Evolutionary conservation across 371 early-diverging fungal species (phyloP).

Genomic region (Haplosporangium sp.): DNA sequence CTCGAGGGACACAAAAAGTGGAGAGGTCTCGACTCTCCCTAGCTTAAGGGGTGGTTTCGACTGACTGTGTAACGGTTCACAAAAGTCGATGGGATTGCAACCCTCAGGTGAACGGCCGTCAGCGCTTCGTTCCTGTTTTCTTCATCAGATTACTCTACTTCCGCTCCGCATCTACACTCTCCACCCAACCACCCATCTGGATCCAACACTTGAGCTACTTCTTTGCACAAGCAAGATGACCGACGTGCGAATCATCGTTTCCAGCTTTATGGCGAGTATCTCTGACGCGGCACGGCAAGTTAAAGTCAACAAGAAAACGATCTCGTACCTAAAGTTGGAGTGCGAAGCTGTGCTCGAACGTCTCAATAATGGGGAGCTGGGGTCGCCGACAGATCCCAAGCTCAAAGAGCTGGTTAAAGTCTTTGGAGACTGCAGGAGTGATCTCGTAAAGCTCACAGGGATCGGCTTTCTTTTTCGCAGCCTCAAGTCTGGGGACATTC

Average conservation of each 20-base stretch:
- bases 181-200: neutral
- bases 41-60: conserved; percentile 8
- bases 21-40: neutral
- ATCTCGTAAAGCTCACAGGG: conserved; percentile 16
- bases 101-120: no score
- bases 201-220: neutral
- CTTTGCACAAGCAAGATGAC: conserved; percentile 10
- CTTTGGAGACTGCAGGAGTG: conserved; percentile 8
- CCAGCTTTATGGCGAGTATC: conserved; percentile 10
- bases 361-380: conserved; percentile 15
- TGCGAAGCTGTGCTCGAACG: conserved; percentile 11
- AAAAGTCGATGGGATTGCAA: no score
- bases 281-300: conserved; percentile 3
- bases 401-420: conserved; percentile 11
- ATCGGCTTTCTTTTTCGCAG: conserved; percentile 4
- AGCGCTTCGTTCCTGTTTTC: no score
- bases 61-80: conserved; percentile 4
- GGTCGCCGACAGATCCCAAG: conserved; percentile 3
- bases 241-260: conserved; percentile 5
- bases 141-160: neutral
- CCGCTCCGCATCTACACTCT: neutral
- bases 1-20: no score
- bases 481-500: conserved; percentile 4
- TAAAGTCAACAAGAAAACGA: conserved; percentile 16
- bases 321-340: conserved; percentile 4